Base-by-base conservation (phyloP, 176 grass and related monocot species). In the Oryza glumipatula region DNA sequence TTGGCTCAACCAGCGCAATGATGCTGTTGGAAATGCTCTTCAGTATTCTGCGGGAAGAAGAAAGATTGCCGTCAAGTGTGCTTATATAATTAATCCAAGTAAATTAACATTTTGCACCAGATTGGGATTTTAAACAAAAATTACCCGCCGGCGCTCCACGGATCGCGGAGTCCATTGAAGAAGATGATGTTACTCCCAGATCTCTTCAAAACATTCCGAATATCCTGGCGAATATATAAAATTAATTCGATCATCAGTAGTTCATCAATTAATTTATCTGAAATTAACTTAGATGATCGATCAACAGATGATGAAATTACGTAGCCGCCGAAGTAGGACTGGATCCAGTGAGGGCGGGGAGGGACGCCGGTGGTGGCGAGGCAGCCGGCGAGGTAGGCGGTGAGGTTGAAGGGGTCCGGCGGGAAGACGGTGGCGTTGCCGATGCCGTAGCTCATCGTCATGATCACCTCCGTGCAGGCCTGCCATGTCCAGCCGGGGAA, bases 81-180 rank as follows among this genome's bases (percentile, higher is more conserved):
- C 35, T 36, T 36, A 26, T 26, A 26, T 26, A 36, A 36, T 36
- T 36, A 36, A 58, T 61, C 41, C 17, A 48, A 51, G 35, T 36
- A 36, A 36, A 36, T 5, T 32, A 32, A 36, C 35, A 36, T 36
- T 36, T 36, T 36, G 35, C 35, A 7, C 30, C 30, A 32, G 2
- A 32, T 32, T 32, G 30, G 30, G 36, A 38, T 38, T 38, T 38
- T 32, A 32, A 36, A 36, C 4, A 38, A 38, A 38, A 38, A 7
- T 38, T 56, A 94, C 89, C 93, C 90, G 51, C 90, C 87, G 2
- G 78, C 84, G 80, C 93, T 94, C 93, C 93, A 94, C 15, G 93
- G 93, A 86, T 94, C 93, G 16, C 90, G 83, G 21, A 94, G 84
- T 4, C 93, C 93, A 12, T 94, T 94, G 82, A 94, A 94, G 85